phyloP scores from a whole-genome alignment of 208 protist species.

The Crithidia expoeki region DNA sequence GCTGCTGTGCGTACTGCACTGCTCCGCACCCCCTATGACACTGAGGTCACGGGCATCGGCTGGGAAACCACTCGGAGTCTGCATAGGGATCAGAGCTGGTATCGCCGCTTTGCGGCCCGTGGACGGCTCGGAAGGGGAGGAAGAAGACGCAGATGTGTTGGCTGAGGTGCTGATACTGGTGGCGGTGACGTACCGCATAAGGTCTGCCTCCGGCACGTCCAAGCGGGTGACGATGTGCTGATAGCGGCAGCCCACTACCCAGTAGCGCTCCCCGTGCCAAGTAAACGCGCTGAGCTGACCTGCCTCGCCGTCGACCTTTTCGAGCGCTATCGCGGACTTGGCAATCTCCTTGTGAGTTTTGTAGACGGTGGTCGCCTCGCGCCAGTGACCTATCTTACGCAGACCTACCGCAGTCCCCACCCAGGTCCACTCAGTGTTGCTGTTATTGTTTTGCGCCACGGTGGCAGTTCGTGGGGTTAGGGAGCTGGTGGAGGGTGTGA shows the following conservation, averaged over 20 bases:
- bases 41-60: background rate
- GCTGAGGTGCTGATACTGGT: slow-evolving; percentile 3
- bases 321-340: slow-evolving; percentile 45
- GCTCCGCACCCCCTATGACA: background rate
- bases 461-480: background rate
- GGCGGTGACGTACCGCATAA: slow-evolving; percentile 40
- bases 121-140: background rate
- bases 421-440: slow-evolving; percentile 22
- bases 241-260: slow-evolving; percentile 63
- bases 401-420: slow-evolving; percentile 56
- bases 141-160: background rate
- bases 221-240: slow-evolving; percentile 69
- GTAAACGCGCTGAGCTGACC: slow-evolving; percentile 65
- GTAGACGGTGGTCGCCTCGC: slow-evolving; percentile 41
- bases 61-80: background rate
- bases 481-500: background rate
- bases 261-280: slow-evolving; percentile 58
- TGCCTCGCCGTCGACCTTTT: slow-evolving; percentile 75
- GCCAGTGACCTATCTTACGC: slow-evolving; percentile 76
- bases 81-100: background rate
- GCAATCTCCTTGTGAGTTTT: slow-evolving; percentile 40
- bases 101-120: background rate
- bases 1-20: slow-evolving; percentile 22
- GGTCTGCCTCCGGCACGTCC: slow-evolving; percentile 69
- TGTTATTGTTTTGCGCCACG: background rate